Evolutionary conservation across 305 asterid species (phyloP).

Genomic region (Fraxinus latifolia): DNA sequence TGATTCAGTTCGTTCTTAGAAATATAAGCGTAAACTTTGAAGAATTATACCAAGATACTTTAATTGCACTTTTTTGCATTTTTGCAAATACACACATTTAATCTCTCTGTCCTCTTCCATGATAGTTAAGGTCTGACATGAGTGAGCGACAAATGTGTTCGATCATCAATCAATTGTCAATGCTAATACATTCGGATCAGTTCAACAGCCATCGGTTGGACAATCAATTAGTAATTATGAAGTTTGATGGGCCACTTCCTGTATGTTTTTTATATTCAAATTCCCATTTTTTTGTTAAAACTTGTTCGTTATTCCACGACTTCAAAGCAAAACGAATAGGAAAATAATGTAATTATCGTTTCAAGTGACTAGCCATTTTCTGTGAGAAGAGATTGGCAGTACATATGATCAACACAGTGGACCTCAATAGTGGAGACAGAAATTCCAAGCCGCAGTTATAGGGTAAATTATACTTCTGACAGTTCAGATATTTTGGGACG

Average conservation of each 20-base stretch:
- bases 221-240: not conserved
- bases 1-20: not conserved
- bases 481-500: conserved; percentile 22
- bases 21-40: not conserved
- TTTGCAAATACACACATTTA: not conserved
- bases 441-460: conserved; percentile 16
- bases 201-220: not conserved
- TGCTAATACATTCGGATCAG: not conserved
- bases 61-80: not conserved
- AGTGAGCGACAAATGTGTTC: not conserved
- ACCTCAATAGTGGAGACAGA: conserved; percentile 10
- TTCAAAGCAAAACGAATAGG: not conserved
- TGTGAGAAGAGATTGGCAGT: not conserved
- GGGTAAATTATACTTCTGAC: conserved; percentile 16
- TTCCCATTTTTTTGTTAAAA: not conserved
- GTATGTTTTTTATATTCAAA: not conserved
- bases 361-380: not conserved
- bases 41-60: not conserved
- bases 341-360: not conserved
- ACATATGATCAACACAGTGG: conserved; percentile 15
- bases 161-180: not conserved
- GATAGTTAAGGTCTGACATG: not conserved
- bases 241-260: not conserved
- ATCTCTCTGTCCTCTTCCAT: not conserved
- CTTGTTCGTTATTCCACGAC: not conserved